Evolutionary conservation across 345 rosid species (phyloP), one percentile per base, ranked within the genome.

Genomic region (Lumnitzera racemosa): DNA sequence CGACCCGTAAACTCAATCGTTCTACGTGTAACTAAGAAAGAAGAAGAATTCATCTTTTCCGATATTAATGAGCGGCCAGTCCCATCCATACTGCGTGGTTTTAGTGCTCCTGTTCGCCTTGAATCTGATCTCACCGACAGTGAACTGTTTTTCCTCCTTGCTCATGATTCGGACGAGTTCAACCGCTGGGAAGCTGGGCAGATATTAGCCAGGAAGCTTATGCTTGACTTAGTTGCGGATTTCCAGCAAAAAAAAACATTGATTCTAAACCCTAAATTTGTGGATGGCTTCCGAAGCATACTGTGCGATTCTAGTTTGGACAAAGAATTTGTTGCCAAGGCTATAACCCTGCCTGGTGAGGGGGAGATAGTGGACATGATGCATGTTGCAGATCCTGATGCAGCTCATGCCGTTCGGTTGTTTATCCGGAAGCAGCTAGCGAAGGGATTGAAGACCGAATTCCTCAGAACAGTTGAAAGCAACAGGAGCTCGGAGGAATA

Each of bases 101-200:
- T 80, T 70, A 88, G 99, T 73, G 95, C 99, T 59, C 97, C 97
- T 46, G 70, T 95, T 61, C 96, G 94, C 66, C 95, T 90, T 47
- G 85, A 86, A 72, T 74, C 95, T 64, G 96, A 90, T 77, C 85
- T 90, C 47, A 78, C 91, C 9, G 78, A 83, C 62, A 74, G 70
- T 63, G 95, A 95, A 59, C 67, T 90, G 53, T 95, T 80, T 80
- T 90, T 90, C 92, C 99, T 95, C 59, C 88, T 95, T 49, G 97
- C 99, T 14, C 76, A 95, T 61, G 97, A 88, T 78, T 84, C 91
- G 0, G 97, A 95, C 65, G 99, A 81, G 77, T 95, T 90, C 74
- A 95, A 90, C 67, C 88, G 97, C 49, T 94, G 97, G 99, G 99
- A 94, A 80, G 95, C 99, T 3, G 99, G 97, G 55, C 99, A 94